Evolutionary conservation across 345 rosid species (phyloP).

Genomic region (Lumnitzera racemosa): DNA sequence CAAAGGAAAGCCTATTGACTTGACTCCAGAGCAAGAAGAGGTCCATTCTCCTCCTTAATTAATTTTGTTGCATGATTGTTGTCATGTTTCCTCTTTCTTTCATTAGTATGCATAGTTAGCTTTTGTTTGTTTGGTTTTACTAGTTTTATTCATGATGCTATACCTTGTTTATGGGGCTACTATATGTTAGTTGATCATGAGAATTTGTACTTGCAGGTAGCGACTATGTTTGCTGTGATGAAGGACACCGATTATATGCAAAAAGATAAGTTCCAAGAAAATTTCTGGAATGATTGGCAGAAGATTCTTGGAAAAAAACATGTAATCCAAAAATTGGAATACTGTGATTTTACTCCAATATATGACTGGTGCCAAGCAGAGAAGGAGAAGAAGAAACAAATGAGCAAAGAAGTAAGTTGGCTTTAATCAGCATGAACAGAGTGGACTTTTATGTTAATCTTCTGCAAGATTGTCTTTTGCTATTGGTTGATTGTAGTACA

Average conservation of each 20-base stretch:
- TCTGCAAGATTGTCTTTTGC: too few species aligned
- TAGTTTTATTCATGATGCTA: background rate
- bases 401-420: slow-evolving; percentile 77
- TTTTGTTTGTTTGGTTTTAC: background rate
- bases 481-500: too few species aligned
- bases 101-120: slow-evolving; percentile 4
- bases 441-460: background rate
- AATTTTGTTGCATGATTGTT: too few species aligned
- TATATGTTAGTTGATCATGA: slow-evolving; percentile 6
- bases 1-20: slow-evolving; percentile 67
- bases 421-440: slow-evolving; percentile 1
- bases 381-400: slow-evolving; percentile 96
- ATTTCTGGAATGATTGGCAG: slow-evolving; percentile 95
- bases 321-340: slow-evolving; percentile 67
- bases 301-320: slow-evolving; percentile 76
- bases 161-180: too few species aligned
- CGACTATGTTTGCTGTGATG: slow-evolving; percentile 76
- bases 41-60: slow-evolving; percentile 9
- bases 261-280: slow-evolving; percentile 74
- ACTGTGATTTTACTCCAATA: slow-evolving; percentile 80
- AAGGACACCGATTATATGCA: slow-evolving; percentile 83
- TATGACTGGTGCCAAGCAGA: slow-evolving; percentile 83
- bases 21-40: slow-evolving; percentile 88
- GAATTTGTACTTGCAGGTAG: slow-evolving; percentile 60
- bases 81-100: slow-evolving; percentile 2